Base-by-base conservation (phyloP, 2,329 filamentous ascomycete genomes). In the Fusarium humuli region DNA sequence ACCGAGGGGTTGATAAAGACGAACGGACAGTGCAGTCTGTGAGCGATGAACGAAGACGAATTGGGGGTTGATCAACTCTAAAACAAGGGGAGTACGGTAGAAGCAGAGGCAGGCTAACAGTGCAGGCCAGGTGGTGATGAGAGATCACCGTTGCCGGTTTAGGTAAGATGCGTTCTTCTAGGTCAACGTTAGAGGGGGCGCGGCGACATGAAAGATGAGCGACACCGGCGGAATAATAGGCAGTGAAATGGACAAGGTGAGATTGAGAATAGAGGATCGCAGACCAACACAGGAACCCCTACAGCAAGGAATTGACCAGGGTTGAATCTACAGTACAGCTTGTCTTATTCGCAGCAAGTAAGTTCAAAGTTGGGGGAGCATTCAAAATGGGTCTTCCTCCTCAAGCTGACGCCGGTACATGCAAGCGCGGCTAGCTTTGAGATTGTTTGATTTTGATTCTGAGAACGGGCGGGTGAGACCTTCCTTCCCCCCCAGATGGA, bases 111-210 rank as follows among this genome's bases (percentile, higher is more conserved):
- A 57, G 44, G 65, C 41, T 44, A 44, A 44, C 41, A 44, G 41
- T 44, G 41, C 22, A 44, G 41, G 34, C 60, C 40, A 52, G 59
- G 61, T 58, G 63, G 69, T 71, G 73, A 74, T 67, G 62, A 67
- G 73, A 63, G 74, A 76, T 75, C 65, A 60, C 58, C 72, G 72
- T 75, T 76, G 63, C 73, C 70, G 61, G 63, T 68, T 75, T 75
- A 44, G 68, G 74, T 58, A 60, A 75, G 70, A 69, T 48, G 42
- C 57, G 55, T 56, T 46, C 46, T 64, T 37, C 45, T 63, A 65
- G 58, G 41, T 50, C 49, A 61, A 47, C 53, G 61, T 60, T 63
- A 54, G 64, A 63, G 70, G 63, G 66, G 69, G 65, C 65, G 65
- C 65, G 57, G 58, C 60, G 58, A 64, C 48, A 65, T 58, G 58